Percentiles rank a stretch among this genome's conserved stretches.
Conservation (phyloP, 2,329 filamentous ascomycete genomes). For the Ophiognomonia clavigignenti-juglandacearum region DNA sequence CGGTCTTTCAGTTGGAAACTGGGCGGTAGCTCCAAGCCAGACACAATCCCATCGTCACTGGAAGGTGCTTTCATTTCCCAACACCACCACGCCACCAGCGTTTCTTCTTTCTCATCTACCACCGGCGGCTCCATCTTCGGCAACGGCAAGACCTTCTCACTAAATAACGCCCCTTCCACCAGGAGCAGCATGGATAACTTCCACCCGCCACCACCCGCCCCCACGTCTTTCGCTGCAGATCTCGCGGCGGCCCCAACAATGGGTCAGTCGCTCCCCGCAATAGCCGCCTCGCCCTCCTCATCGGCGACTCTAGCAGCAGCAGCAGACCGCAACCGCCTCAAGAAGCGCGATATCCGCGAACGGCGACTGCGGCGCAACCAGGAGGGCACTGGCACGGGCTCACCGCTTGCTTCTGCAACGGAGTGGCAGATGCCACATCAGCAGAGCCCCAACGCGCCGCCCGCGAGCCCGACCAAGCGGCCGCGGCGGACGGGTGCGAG, state of each 20-base stretch:
- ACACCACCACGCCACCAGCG: not conserved
- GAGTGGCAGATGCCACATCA: slow-evolving; percentile 15
- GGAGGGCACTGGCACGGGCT: not conserved
- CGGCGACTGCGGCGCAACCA: slow-evolving; percentile 5
- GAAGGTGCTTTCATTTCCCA: not conserved
- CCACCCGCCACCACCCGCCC: not conserved
- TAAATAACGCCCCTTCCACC: not conserved
- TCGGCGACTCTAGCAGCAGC: no score
- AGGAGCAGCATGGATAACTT: not conserved
- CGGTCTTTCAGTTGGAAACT: slow-evolving; percentile 11
- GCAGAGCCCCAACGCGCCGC: not conserved
- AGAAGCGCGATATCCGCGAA: slow-evolving; percentile 9
- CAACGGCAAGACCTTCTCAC: not conserved
- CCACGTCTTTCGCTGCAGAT: slow-evolving; percentile 3
- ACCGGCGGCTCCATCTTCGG: not conserved
- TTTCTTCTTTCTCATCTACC: not conserved
- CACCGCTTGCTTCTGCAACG: not conserved
- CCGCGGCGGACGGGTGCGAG: not conserved
- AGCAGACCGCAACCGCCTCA: slow-evolving; percentile 13
- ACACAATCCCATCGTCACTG: not conserved
- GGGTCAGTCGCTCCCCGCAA: not conserved
- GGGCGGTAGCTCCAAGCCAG: not conserved
- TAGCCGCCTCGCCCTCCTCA: slow-evolving; percentile 1
- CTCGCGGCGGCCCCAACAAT: not conserved
- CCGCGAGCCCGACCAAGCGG: not conserved